phyloP scores from a whole-genome alignment of 139 green algal species.

The Chlamydomonas schloesseri region DNA sequence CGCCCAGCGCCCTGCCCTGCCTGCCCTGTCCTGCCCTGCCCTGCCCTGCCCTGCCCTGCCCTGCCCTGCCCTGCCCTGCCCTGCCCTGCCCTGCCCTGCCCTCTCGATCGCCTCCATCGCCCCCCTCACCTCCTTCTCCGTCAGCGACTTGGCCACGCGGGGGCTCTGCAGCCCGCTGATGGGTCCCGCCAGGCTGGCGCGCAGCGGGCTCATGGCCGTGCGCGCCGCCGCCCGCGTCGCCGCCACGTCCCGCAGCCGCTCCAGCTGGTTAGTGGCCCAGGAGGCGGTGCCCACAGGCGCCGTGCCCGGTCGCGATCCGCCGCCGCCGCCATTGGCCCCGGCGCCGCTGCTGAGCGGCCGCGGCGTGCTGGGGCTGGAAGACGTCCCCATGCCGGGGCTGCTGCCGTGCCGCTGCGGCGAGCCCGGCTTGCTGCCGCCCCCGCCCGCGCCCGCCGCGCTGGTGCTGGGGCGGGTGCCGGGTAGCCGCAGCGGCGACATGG shows the following conservation, averaged over 20 bases:
- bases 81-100: no score
- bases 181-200: constrained; percentile 12
- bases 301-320: background rate
- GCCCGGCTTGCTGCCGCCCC: background rate
- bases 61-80: no score
- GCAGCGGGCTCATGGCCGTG: constrained; percentile 18
- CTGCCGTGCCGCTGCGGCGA: background rate
- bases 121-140: constrained; percentile 11
- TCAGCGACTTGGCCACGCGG: background rate
- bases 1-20: no score
- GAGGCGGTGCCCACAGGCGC: background rate
- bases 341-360: background rate
- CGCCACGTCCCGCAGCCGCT: constrained; percentile 5
- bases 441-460: background rate
- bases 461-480: background rate
- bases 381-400: background rate
- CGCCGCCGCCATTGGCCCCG: background rate
- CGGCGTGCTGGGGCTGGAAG: no score
- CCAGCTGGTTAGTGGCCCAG: constrained; percentile 7
- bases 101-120: no score
- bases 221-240: constrained; percentile 4
- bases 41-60: no score
- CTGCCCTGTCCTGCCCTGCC: no score
- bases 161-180: constrained; percentile 23
- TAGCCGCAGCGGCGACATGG: background rate